Conservation (phyloP, 441 rosid species). For the Eutrema salsugineum region DNA sequence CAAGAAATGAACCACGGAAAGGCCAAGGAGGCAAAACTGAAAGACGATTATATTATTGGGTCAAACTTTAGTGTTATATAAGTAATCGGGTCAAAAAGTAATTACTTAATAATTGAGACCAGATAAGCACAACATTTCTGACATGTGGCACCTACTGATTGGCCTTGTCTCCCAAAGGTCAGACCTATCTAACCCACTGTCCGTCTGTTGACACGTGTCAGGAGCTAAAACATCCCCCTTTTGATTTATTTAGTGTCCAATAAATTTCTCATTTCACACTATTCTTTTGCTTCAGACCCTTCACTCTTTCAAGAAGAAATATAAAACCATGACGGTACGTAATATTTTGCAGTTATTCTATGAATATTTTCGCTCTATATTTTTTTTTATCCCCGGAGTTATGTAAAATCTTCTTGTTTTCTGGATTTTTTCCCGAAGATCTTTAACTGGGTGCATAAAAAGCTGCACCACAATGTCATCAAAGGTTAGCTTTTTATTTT, state of each 20-base stretch:
- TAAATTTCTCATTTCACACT: slow-evolving; percentile 6
- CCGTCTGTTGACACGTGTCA: slow-evolving; percentile 18
- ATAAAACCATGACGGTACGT: slow-evolving; percentile 29
- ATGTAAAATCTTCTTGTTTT: background rate
- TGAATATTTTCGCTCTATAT: background rate
- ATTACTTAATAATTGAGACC: slow-evolving; percentile 10
- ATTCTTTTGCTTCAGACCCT: background rate
- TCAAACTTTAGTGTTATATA: background rate
- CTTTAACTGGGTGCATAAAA: slow-evolving; percentile 76
- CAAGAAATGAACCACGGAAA: slow-evolving; percentile 2
- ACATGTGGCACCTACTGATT: slow-evolving; percentile 29
- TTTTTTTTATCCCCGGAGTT: background rate
- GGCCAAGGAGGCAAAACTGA: background rate
- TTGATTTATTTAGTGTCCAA: slow-evolving; percentile 1
- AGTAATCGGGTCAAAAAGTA: slow-evolving; percentile 10
- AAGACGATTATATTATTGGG: background rate
- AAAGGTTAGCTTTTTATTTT: slow-evolving; percentile 38
- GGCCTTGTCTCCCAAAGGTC: slow-evolving; percentile 10
- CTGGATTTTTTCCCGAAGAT: slow-evolving; percentile 10
- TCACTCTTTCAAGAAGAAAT: slow-evolving; percentile 12
- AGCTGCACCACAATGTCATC: slow-evolving; percentile 43
- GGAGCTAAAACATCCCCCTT: background rate
- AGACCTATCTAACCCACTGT: slow-evolving; percentile 21
- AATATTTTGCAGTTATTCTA: background rate
- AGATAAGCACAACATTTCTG: slow-evolving; percentile 14